Percentiles rank a stretch among this genome's conserved stretches.
phyloP scores from a whole-genome alignment of 768 basidiomycete species.

The Amanita inopinata region DNA sequence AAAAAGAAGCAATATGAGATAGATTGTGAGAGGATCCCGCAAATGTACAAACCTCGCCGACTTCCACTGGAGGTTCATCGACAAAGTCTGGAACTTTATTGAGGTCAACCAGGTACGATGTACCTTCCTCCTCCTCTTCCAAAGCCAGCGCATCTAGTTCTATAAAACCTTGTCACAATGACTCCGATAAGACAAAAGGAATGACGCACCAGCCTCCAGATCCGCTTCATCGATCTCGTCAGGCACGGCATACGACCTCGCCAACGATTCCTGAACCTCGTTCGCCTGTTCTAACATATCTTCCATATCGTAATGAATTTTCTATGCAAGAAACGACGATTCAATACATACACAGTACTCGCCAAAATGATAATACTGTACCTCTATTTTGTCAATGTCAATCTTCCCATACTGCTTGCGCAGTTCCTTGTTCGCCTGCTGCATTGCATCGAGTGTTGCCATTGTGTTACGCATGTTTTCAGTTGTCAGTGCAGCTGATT shows the following conservation, averaged over 20 bases:
- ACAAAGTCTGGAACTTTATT: slow-evolving; percentile 88
- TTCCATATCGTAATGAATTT: slow-evolving; percentile 97
- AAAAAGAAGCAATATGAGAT: too few relatives aligned
- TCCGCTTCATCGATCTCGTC: slow-evolving; percentile 98
- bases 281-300: slow-evolving; percentile 95
- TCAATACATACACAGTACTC: not conserved
- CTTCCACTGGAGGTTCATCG: slow-evolving; percentile 75
- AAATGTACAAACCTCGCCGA: slow-evolving; percentile 40
- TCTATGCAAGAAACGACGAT: slow-evolving; percentile 33
- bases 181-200: not conserved
- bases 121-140: slow-evolving; percentile 85
- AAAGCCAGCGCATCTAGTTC: slow-evolving; percentile 92
- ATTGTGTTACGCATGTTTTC: slow-evolving; percentile 98
- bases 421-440: slow-evolving; percentile 91
- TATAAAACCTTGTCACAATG: slow-evolving; percentile 20
- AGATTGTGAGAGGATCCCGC: too few relatives aligned
- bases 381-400: slow-evolving; percentile 97
- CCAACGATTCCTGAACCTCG: slow-evolving; percentile 92
- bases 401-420: slow-evolving; percentile 96
- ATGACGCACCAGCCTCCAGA: slow-evolving; percentile 76
- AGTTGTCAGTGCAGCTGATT: slow-evolving; percentile 90
- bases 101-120: slow-evolving; percentile 81
- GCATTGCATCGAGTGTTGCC: slow-evolving; percentile 97
- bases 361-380: not conserved
- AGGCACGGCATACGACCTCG: slow-evolving; percentile 90